Percentiles rank a stretch among this genome's conserved stretches.
Conservation (phyloP, 1,139 yeast species). For the Taphrina communis region DNA sequence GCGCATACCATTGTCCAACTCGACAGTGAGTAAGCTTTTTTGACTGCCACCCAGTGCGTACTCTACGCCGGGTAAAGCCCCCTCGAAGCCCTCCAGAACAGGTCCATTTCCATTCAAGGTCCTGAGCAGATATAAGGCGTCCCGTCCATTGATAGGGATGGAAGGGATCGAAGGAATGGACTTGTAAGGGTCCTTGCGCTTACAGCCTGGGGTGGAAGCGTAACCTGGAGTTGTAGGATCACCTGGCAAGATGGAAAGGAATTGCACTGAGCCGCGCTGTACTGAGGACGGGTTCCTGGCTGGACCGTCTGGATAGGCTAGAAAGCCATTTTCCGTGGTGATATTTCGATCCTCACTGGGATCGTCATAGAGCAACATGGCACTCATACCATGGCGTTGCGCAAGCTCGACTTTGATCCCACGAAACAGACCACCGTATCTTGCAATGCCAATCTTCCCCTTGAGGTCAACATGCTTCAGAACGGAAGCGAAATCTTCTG, state of each 20-base stretch:
- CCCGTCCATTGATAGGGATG: conserved; percentile 65
- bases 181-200: conserved; percentile 58
- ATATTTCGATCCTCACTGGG: conserved; percentile 68
- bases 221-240: conserved; percentile 90
- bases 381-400: conserved; percentile 66
- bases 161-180: conserved; percentile 68
- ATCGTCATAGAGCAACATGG: conserved; percentile 66
- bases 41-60: conserved; percentile 68
- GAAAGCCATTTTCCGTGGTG: conserved; percentile 59
- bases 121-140: conserved; percentile 63
- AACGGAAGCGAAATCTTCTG: conserved; percentile 60
- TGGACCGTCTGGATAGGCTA: conserved; percentile 69
- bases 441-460: conserved; percentile 57
- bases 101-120: conserved; percentile 64
- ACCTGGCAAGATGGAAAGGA: conserved; percentile 77
- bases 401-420: conserved; percentile 74
- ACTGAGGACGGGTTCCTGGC: conserved; percentile 73
- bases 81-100: conserved; percentile 56
- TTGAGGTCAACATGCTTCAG: conserved; percentile 58
- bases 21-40: conserved; percentile 54
- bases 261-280: conserved; percentile 84
- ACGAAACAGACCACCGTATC: conserved; percentile 64
- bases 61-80: conserved; percentile 58
- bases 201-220: conserved; percentile 65
- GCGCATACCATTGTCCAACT: conserved; percentile 56